Evolutionary conservation across 805 yeast genomes (phyloP), one percentile per base, ranked within the genome.

Genomic region (Candida jianshihensis): DNA sequence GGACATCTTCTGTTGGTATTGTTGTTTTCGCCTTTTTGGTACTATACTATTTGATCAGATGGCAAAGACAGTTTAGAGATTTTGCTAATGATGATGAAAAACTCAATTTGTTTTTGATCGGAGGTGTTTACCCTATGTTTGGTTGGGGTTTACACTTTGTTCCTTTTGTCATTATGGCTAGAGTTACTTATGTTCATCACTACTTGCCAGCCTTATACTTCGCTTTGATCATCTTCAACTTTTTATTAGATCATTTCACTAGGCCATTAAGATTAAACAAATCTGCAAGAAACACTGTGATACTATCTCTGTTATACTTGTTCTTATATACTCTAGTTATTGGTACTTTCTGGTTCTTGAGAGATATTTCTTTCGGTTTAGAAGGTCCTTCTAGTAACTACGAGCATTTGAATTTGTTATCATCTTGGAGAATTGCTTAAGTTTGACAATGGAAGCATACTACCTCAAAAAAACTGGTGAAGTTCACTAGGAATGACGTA

Each of bases 161-260:
- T 54, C 90, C 95, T 21, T 84, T 84, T 48, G 72, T 76, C 22
- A 65, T 84, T 34, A 84, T 84, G 95, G 81, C 87, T 13, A 74
- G 95, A 68, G 92, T 84, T 47, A 81, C 90, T 0, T 84, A 84
- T 51, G 86, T 81, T 31, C 95, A 84, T 57, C 95, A 84, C 63
- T 84, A 84, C 58, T 66, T 82, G 53, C 95, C 95, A 33, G 89
- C 92, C 0, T 65, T 84, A 46, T 84, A 84, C 60, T 84, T 84
- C 58, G 86, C 87, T 35, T 63, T 80, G 59, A 58, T 77, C 37
- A 73, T 75, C 27, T 56, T 70, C 34, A 71, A 72, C 5, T 78
- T 74, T 54, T 59, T 70, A 37, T 54, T 77, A 30, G 86, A 79
- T 43, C 56, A 51, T 35, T 46, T 61, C 42, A 47, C 55, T 15